Conservation (phyloP, 352 stramenopile species). For the Ophiocytium majus region DNA sequence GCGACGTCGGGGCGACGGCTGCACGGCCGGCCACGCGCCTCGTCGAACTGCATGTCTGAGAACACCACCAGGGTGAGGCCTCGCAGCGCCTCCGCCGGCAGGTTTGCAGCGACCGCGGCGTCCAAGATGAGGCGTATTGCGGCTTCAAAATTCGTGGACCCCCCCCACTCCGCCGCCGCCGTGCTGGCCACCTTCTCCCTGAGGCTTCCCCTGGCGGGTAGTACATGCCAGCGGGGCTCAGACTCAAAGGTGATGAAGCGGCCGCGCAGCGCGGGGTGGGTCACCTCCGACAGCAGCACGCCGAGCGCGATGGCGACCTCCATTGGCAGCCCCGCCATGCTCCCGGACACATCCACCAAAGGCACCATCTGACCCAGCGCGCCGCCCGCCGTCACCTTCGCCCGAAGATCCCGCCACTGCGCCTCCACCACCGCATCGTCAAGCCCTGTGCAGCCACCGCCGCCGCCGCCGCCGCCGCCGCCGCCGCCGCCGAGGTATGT, state of each 20-base stretch:
- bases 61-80: slow-evolving; percentile 66
- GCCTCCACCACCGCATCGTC: slow-evolving; percentile 54
- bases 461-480: too few relatives aligned
- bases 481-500: too few relatives aligned
- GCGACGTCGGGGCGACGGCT: not conserved
- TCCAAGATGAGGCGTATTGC: slow-evolving; percentile 67
- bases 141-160: slow-evolving; percentile 65
- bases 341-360: slow-evolving; percentile 61
- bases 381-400: slow-evolving; percentile 17
- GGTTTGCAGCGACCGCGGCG: slow-evolving; percentile 58
- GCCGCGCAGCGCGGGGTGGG: slow-evolving; percentile 50
- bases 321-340: slow-evolving; percentile 61
- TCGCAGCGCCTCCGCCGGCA: slow-evolving; percentile 61
- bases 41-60: slow-evolving; percentile 76
- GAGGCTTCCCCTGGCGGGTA: slow-evolving; percentile 39
- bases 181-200: slow-evolving; percentile 56
- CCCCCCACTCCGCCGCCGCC: slow-evolving; percentile 56
- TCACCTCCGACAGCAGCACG: slow-evolving; percentile 59
- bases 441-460: not conserved
- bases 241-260: slow-evolving; percentile 61
- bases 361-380: slow-evolving; percentile 58
- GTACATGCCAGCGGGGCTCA: slow-evolving; percentile 54
- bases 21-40: slow-evolving; percentile 57
- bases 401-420: slow-evolving; percentile 54
- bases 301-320: slow-evolving; percentile 61